Conservation (phyloP, 2,329 filamentous ascomycete genomes). For the Thermoascus crustaceus region DNA sequence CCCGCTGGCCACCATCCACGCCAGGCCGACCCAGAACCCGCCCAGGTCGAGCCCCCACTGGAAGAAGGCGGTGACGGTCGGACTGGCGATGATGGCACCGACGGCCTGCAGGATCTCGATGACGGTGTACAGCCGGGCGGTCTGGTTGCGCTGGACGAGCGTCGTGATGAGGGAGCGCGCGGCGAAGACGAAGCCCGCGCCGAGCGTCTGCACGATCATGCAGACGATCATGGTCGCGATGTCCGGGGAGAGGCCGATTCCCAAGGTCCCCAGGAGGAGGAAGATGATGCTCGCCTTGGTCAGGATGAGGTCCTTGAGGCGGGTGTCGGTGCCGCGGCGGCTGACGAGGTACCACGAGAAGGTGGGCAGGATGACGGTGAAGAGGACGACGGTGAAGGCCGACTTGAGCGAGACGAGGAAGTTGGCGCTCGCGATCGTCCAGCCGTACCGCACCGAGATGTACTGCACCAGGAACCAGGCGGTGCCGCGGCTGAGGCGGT, state of each 20-base stretch:
- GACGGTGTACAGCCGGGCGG: constrained; percentile 42
- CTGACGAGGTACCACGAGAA: constrained; percentile 32
- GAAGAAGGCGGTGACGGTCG: constrained; percentile 40
- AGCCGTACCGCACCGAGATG: constrained; percentile 43
- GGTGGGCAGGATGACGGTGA: constrained; percentile 39
- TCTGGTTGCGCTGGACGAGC: constrained; percentile 40
- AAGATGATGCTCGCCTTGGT: constrained; percentile 39
- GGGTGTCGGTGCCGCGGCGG: constrained; percentile 26
- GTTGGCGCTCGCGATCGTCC: constrained; percentile 38
- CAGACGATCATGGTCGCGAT: constrained; percentile 36
- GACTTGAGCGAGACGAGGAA: constrained; percentile 41
- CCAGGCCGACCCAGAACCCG: constrained; percentile 40
- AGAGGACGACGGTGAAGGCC: constrained; percentile 39
- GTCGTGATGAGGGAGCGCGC: constrained; percentile 42
- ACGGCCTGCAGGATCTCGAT: constrained; percentile 42
- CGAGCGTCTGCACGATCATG: constrained; percentile 41
- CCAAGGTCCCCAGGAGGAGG: constrained; percentile 37
- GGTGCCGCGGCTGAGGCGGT: constrained; percentile 41
- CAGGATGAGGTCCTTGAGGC: constrained; percentile 40
- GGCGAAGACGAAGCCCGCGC: constrained; percentile 41
- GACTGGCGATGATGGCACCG: constrained; percentile 40
- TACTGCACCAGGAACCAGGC: constrained; percentile 44
- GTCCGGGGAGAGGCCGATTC: constrained; percentile 39
- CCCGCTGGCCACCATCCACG: constrained; percentile 35
- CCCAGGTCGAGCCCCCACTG: constrained; percentile 40